Evolutionary conservation across 768 basidiomycete genomes (phyloP).

Genomic region (Leccinellum albellum): DNA sequence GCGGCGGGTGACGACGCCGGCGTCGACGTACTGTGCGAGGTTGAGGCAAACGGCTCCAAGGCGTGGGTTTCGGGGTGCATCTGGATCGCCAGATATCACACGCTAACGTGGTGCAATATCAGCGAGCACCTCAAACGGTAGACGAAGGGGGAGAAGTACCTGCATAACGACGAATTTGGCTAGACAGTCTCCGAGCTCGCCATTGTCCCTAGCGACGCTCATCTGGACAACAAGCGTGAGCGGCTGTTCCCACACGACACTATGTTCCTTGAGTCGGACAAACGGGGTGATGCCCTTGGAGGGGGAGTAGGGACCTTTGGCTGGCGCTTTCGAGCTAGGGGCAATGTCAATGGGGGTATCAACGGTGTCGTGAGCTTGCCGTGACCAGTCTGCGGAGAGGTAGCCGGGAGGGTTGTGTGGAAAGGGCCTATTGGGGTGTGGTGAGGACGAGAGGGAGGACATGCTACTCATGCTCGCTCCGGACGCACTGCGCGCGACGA

Average conservation of each 20-base stretch:
- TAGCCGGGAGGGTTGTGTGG: conserved; percentile 10
- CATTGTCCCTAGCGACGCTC: conserved; percentile 52
- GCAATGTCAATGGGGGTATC: not conserved
- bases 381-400: conserved; percentile 29
- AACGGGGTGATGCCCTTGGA: conserved; percentile 62
- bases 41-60: conserved; percentile 68
- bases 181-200: conserved; percentile 47
- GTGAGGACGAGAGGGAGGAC: conserved; percentile 18
- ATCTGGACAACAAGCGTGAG: conserved; percentile 58
- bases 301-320: conserved; percentile 26
- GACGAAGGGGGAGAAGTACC: conserved; percentile 23
- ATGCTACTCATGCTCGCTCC: conserved; percentile 18
- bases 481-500: conserved; percentile 18
- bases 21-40: conserved; percentile 69
- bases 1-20: conserved; percentile 52
- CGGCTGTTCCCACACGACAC: conserved; percentile 56
- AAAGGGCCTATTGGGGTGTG: not conserved
- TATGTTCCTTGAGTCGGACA: conserved; percentile 59
- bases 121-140: not conserved
- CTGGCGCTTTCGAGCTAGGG: not conserved
- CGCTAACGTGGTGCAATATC: conserved; percentile 33
- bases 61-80: conserved; percentile 53
- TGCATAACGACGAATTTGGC: conserved; percentile 66
- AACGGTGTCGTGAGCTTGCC: conserved; percentile 5
- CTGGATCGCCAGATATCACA: conserved; percentile 53